phyloP scores from a whole-genome alignment of 495 filamentous ascomycete species.

The Extremus antarcticus region DNA sequence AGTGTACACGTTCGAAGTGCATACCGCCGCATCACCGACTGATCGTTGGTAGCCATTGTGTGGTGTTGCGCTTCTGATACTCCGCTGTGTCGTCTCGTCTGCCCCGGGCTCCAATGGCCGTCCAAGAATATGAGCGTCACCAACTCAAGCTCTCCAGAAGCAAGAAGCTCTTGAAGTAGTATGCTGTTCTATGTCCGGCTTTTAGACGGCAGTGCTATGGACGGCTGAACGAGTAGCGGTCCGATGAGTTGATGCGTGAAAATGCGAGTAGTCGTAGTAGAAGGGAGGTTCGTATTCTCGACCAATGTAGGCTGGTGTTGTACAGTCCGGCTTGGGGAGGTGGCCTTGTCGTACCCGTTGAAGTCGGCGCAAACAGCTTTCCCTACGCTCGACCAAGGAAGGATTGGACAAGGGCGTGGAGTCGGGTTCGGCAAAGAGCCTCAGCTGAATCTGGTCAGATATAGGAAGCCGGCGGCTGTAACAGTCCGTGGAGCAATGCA shows the following conservation, averaged over 20 bases:
- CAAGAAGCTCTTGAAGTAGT: no score
- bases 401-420: no score
- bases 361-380: neutral
- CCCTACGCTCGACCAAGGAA: no score
- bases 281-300: no score
- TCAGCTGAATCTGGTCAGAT: neutral
- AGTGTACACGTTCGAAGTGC: neutral
- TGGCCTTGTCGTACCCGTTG: neutral
- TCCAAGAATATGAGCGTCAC: neutral
- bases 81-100: neutral
- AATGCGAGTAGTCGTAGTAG: no score
- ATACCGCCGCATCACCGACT: conserved; percentile 34
- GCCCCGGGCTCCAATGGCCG: neutral
- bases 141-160: neutral
- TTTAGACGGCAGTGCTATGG: no score
- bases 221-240: no score
- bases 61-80: neutral
- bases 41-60: conserved; percentile 31
- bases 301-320: neutral
- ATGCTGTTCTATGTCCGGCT: no score
- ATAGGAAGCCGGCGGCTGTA: neutral
- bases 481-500: neutral
- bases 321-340: neutral
- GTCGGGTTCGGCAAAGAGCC: neutral
- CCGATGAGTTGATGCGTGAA: neutral